Evolutionary conservation across 148 eudicot species (phyloP), one percentile per base, ranked within the genome.

Genomic region (Camellia sinensis): DNA sequence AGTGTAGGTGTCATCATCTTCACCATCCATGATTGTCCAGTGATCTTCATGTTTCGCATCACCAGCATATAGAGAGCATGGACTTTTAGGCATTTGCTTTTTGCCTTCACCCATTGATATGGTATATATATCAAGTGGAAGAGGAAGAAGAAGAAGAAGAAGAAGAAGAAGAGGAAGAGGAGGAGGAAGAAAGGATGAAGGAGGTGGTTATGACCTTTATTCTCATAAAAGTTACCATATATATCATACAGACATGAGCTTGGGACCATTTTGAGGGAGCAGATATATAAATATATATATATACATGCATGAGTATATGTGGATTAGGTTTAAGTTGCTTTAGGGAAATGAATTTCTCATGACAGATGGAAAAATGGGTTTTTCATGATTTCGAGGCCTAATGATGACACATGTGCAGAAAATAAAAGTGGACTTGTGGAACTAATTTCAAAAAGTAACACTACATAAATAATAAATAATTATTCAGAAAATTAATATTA

Each of bases 31-130:
- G 52, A 75, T 70, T 46, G 37, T 29, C 76, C 75, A 79, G 7
- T 80, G 43, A 80, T 83, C 72, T 54, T 54, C 8, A 62, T 69
- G 52, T 68, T 41, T 81, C 48, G 45, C 67, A 82, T 81, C 75
- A 6, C 45, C 80, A 82, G 41, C 80, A 82, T 70, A 70, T 53
- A 21, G 67, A 75, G 53, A 75, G 75, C 83, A 81, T 63, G 84
- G 22, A 54, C 19, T 80, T 79, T 82, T 65, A 78, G 74, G 60
- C 83, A 57, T 80, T 44, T 80, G 83, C 37, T 79, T 48, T 81
- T 87, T 77, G 6, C 85, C 81, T 80, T 29, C 76, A 59, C 81
- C 91, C 90, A 90, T 86, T 80, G 81, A 50, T 83, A 14, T 29
- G 37, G 37, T 29, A 29, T 29, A 0, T 29, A 14, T 37, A 5